These are phyloP conservation scores for Lophium mytilinum DNA, from an alignment of 495 filamentous ascomycete species.

Conservation along the genomic window DNA sequence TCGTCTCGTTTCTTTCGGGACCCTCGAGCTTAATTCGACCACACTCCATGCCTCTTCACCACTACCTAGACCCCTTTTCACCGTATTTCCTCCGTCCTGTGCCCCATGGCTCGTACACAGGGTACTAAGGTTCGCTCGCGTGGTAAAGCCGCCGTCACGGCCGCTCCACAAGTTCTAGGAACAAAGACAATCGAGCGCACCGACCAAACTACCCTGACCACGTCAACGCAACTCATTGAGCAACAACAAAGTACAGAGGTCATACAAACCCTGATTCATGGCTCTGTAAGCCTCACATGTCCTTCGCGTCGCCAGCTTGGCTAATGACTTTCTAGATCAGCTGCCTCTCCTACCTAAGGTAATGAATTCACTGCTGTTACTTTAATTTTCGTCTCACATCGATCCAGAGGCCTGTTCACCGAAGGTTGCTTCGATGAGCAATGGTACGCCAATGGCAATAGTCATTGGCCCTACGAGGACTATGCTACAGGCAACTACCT, in stretches of 20 bases:
- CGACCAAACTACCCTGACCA: not conserved
- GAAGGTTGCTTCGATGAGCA: conserved; percentile 26
- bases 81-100: not conserved
- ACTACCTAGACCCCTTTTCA: too few relatives aligned
- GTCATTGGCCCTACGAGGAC: conserved; percentile 23
- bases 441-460: conserved; percentile 12
- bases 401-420: conserved; percentile 22
- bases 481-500: conserved; percentile 19
- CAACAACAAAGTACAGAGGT: conserved; percentile 44
- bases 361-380: not conserved
- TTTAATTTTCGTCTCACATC: not conserved
- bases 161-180: not conserved
- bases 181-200: not conserved
- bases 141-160: not conserved
- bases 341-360: conserved; percentile 26
- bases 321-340: conserved; percentile 19
- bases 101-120: not conserved
- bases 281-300: conserved; percentile 10
- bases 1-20: too few relatives aligned
- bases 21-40: too few relatives aligned
- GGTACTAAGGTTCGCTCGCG: not conserved
- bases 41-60: too few relatives aligned
- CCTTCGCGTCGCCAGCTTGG: conserved; percentile 8
- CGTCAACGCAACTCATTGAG: conserved; percentile 9
- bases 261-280: conserved; percentile 42